A percentile compares a stretch with the other conserved stretches of the same genome.
phyloP scores from a whole-genome alignment of 2,329 filamentous ascomycete species.

The Mariannaea sp. region DNA sequence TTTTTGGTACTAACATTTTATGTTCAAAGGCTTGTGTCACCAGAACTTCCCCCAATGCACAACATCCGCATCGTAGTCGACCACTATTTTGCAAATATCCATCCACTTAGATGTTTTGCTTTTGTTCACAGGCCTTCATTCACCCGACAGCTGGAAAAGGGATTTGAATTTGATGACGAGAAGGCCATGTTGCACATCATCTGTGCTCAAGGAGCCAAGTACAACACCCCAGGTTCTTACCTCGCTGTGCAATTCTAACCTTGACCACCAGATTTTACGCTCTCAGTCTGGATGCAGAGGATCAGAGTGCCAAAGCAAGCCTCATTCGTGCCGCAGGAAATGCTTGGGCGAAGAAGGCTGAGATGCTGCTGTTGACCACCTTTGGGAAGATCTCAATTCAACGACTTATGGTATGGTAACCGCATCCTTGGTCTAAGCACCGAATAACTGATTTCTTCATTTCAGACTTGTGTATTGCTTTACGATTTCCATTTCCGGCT shows the following conservation, averaged over 20 bases:
- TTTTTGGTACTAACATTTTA: constrained; percentile 16
- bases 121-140: constrained; percentile 49
- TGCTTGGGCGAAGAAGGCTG: constrained; percentile 46
- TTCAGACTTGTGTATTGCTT: constrained; percentile 44
- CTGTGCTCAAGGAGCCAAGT: constrained; percentile 48
- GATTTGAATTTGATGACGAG: constrained; percentile 44
- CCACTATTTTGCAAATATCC: constrained; percentile 48
- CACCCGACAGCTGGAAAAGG: constrained; percentile 45
- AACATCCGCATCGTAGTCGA: constrained; percentile 45
- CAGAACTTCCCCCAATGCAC: constrained; percentile 41
- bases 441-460: not conserved
- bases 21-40: constrained; percentile 40
- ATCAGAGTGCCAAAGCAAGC: constrained; percentile 37
- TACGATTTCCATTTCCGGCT: constrained; percentile 48
- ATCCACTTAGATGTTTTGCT: constrained; percentile 47
- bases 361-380: constrained; percentile 43
- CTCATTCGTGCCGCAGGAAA: constrained; percentile 44
- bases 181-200: constrained; percentile 45
- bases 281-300: constrained; percentile 38
- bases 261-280: constrained; percentile 42
- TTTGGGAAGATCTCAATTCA: constrained; percentile 48
- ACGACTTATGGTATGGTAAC: constrained; percentile 43
- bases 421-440: not conserved
- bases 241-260: not conserved
- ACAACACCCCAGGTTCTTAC: constrained; percentile 9